Base-by-base conservation (phyloP, 2,329 filamentous ascomycete species). In the Leptographium radiaticola region DNA sequence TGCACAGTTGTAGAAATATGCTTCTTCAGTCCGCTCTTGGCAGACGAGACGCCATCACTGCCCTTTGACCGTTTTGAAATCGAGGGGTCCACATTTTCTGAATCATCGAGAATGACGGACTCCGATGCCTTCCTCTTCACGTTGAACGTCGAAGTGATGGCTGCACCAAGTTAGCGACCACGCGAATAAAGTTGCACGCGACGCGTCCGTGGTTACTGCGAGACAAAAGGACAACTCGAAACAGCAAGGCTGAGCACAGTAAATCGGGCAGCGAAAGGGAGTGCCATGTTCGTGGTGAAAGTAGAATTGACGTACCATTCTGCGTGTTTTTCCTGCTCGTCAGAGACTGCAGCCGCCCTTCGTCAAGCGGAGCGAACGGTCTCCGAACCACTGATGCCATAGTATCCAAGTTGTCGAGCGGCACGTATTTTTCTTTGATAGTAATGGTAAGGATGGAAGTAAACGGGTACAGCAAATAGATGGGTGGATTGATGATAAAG, bases 311-410 rank as follows among this genome's bases (percentile, higher is more conserved):
- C 77, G 61, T 77, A 84, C 81, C 77, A 74, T 84, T 84, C 65
- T 90, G 86, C 67, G 83, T 76, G 68, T 90, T 90, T 74, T 89
- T 91, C 51, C 84, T 70, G 69, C 81, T 88, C 31, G 82, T 83
- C 62, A 91, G 72, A 59, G 74, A 80, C 67, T 88, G 84, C 31
- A 90, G 74, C 60, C 87, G 80, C 54, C 81, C 72, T 61, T 75
- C 76, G 65, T 87, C 80, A 53, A 90, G 74, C 49, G 83, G 83
- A 65, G 82, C 86, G 67, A 90, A 89, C 7, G 86, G 86, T 69
- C 88, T 84, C 63, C 86, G 80, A 58, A 74, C 70, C 57, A 76
- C 61, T 60, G 76, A 67, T 65, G 78, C 75, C 77, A 82, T 81
- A 62, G 63, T 50, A 9, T 16, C 18, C 20, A n/a, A 9, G 20